Evolutionary conservation across 768 basidiomycete species (phyloP), one percentile per base, ranked within the genome.

Genomic region (Leccinum sublutescens): DNA sequence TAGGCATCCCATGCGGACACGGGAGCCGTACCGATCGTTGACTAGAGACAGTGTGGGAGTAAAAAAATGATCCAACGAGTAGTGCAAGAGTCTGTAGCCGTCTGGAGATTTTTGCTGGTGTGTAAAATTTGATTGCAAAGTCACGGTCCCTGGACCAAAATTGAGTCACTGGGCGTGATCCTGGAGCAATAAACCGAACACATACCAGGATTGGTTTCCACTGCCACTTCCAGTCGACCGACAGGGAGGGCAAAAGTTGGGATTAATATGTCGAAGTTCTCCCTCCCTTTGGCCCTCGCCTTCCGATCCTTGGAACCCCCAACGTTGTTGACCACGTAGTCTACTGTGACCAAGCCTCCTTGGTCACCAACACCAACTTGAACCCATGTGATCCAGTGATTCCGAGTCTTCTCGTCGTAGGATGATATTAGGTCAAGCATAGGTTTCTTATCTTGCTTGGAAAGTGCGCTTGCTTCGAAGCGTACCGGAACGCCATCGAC

Each of bases 181-280:
- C 15, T 11, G 2, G 43, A 45, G 43, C n/a, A 45, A 27, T 25
- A 34, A 14, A 23, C n/a, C 21, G 21, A 38, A 36, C 14, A 67
- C 82, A 60, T 69, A 88, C 90, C 87, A 62, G 79, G 66, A 62
- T 75, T 70, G 19, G 72, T 69, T 50, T 85, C 83, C 52, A 92
- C 69, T 21, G 77, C 76, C 2, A 89, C 86, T 66, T 88, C 85
- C 58, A 91, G 72, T 67, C 79, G 78, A 49, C 85, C 85, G 47
- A 92, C 76, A 7, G 88, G 83, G n/a, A 91, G 73, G 4, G 82
- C 70, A 65, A 93, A 93, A n/a, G 84, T 82, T 8, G 91, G 91
- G 48, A 93, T 69, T 49, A 88, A 73, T 19, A 91, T 70, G 61
- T 82, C 72, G 17, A 86, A 56, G 27, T 66, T 60, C 3, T 64